A percentile compares a stretch with the other conserved stretches of the same genome.
These are phyloP conservation scores for Neofusicoccum laricinum DNA, from an alignment of 2,329 filamentous ascomycete genomes.

Conservation along the genomic window DNA sequence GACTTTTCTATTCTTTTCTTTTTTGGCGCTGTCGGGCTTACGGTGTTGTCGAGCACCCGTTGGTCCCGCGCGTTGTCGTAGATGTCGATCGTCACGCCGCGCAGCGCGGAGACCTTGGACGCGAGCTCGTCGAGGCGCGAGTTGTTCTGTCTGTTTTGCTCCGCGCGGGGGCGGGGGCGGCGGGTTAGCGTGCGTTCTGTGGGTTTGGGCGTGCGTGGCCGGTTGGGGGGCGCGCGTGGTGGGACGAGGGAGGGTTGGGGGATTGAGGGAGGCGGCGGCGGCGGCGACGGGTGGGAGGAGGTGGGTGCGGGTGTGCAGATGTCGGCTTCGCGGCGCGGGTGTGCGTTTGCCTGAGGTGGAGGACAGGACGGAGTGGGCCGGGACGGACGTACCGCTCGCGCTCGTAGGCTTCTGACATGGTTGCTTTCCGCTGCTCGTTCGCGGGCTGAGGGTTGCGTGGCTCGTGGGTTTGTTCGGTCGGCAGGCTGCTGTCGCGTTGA, in stretches of 20 bases:
- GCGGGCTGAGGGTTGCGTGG: neutral
- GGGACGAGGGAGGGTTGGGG: neutral
- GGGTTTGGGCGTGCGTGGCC: neutral
- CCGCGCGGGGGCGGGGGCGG: neutral
- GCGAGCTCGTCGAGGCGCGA: constrained; percentile 87
- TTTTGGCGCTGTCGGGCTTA: too few relatives aligned
- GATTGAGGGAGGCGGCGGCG: neutral
- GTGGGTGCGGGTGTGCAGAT: neutral
- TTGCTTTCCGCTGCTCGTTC: constrained; percentile 19
- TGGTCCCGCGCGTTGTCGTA: constrained; percentile 93
- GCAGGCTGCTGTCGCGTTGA: too few relatives aligned
- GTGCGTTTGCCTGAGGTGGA: neutral
- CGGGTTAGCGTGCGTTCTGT: constrained; percentile 19
- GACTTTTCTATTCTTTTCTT: too few relatives aligned
- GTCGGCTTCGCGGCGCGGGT: neutral
- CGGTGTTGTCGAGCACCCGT: constrained; percentile 80
- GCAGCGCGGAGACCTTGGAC: constrained; percentile 85
- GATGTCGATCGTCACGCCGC: constrained; percentile 93
- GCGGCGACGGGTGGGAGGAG: neutral
- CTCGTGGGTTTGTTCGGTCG: neutral
- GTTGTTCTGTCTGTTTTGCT: constrained; percentile 82
- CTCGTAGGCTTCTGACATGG: constrained; percentile 58
- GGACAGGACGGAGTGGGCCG: neutral
- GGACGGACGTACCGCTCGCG: constrained; percentile 52
- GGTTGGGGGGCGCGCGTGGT: neutral